phyloP scores from a whole-genome alignment of 2,329 filamentous ascomycete genomes.

The Cytospora mali region DNA sequence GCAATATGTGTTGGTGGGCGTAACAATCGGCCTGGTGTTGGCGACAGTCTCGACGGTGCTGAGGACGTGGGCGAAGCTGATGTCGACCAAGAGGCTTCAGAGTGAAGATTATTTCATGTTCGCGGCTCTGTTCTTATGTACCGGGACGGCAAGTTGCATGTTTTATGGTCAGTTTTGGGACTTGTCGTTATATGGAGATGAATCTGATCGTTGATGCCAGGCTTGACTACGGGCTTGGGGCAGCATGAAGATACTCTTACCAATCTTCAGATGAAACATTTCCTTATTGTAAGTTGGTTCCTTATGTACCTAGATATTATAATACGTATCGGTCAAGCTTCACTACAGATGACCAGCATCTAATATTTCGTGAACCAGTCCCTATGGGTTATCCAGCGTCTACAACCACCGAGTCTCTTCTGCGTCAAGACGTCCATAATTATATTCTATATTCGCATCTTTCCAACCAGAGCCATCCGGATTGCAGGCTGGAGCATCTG shows the following conservation, averaged over 20 bases:
- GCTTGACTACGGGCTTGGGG: background rate
- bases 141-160: background rate
- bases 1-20: background rate
- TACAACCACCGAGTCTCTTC: background rate
- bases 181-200: background rate
- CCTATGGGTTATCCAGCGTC: background rate
- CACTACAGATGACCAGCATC: too few species aligned
- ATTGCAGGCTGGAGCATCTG: background rate
- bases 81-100: background rate
- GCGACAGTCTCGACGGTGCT: background rate
- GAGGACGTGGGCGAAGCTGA: background rate
- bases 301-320: background rate
- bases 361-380: background rate
- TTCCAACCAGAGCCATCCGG: background rate
- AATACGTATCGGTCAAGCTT: too few species aligned
- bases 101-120: background rate
- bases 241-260: background rate
- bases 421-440: background rate
- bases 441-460: background rate
- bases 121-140: background rate
- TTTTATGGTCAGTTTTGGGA: background rate
- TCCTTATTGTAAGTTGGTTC: background rate
- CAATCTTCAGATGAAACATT: background rate
- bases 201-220: background rate
- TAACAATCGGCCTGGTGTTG: background rate